Base-by-base conservation (phyloP, 1,139 yeast genomes). In the Saccharomyces hybrid region DNA sequence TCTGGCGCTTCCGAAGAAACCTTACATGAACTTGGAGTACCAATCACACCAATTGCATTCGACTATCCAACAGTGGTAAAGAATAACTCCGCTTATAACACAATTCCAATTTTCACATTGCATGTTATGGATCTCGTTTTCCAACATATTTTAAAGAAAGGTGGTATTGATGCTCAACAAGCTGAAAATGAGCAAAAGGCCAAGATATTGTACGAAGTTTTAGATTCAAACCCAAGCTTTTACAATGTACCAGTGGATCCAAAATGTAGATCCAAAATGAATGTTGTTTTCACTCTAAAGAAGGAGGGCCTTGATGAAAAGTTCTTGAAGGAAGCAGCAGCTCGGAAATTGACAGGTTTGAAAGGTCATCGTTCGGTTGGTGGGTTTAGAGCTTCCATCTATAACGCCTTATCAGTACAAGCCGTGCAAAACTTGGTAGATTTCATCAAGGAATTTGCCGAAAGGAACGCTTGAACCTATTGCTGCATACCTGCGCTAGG, bases 311-410 rank as follows among this genome's bases (percentile, higher is more conserved):
- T 82, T 55, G 97, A 90, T 65, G 78, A 78, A 2, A 74, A 78
- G 59, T 91, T 91, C 72, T 68, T 91, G 58, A 74, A 80, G 58
- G 82, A 78, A 52, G 87, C 89, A 2, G 82, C 80, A 27, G 79
- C 73, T 48, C 76, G 69, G 46, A 76, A 75, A 21, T 76, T 91
- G 60, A 74, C 82, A 12, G 98, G 97, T 3, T 78, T 93, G 65
- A 89, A 91, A 74, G 99, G 99, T 28, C 98, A 93, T 71, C 82
- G 99, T 71, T 88, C 97, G 8, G 98, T 93, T 50, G 98, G 98
- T 50, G 99, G 99, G 44, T 86, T 91, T 74, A 85, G 99, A 72
- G 93, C 96, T 21, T 90, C 97, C 12, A 77, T 90, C 55, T 88
- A 93, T 71, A 93, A 93, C 67, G 97, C 98, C 12, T 88, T 93